Base-by-base conservation (phyloP, 108 stramenopile species). In the Cyclotella sp. region DNA sequence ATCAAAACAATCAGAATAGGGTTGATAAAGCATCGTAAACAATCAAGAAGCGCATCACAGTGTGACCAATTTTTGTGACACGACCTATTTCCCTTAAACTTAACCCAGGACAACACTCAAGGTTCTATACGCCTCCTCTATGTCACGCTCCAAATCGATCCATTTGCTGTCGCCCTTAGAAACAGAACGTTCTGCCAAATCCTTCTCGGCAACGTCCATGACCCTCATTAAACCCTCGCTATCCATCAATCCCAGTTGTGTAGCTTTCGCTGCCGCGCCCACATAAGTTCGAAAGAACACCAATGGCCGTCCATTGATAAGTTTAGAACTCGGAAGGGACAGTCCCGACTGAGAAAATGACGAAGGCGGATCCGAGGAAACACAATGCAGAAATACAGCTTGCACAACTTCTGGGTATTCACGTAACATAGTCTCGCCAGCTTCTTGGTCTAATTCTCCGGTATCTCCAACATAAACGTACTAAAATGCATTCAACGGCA, bases 401-500 rank as follows among this genome's bases (percentile, higher is more conserved):
- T 91, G 89, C 40, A 98, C 91, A 28, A 91, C 72, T 84, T 95
- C 91, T 24, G 97, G 97, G 65, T 96, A 96, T 64, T 93, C 88
- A 9, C 89, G 81, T 19, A 94, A 72, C 95, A 98, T 97, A 26
- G 90, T 89, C 75, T 96, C 95, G 5, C 91, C 94, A 1, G 97
- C 97, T 77, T 97, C 90, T 75, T 91, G 88, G 67, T 98, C 98
- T 19, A 94, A 66, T 74, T 98, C 98, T 34, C 98, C 98, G 12
- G 95, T 96, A 63, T 98, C 98, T 10, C 98, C 98, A 29, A 98
- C 91, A 64, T 96, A 97, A 9, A 98, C 83, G 75, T 98, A 98
- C 72, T 85, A 29, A 29, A 42, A 46, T 18, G 19, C 3, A 51
- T 34, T 6, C 22, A 44, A 46, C n/a, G 14, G 43, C 1, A 1